Evolutionary conservation across 805 yeast genomes (phyloP), one percentile per base, ranked within the genome.

Genomic region (Candida glaebosa): DNA sequence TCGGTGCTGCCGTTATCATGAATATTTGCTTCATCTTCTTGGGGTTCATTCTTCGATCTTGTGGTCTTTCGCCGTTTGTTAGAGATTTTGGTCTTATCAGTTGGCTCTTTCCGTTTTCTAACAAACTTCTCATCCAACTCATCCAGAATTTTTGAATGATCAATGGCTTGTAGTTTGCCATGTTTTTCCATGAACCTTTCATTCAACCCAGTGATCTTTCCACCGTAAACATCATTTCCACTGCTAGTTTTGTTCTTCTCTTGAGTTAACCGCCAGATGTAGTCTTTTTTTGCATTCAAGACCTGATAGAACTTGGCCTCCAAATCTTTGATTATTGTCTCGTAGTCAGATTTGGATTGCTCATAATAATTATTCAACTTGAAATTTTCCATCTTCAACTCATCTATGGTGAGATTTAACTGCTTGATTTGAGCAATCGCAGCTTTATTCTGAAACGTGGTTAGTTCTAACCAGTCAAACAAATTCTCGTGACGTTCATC

Each of bases 271-370:
- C 58, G 51, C 54, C 61, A 49, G 14, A 63, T 65, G 42, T 45
- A 56, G 31, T 52, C 56, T 42, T 65, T 65, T 42, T 65, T 65
- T 9, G 58, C 39, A 44, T 59, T 56, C 18, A 64, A 50, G 9
- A 61, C 44, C 33, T 49, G 52, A 25, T 56, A 54, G 37, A 62
- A 62, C 43, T 59, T 58, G 8, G 36, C 38, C 40, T 61, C 58
- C 12, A 61, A 34, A 42, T 61, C 63, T 7, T 52, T 44, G 8
- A 58, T 43, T 4, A 60, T 52, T 10, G 25, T 10, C 15, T 47
- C 42, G 35, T 52, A 53, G 12, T 57, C 53, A 15, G 18, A 35
- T 20, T 44, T 47, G 18, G 48, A 43, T 5, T 28, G 32, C 15
- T 49, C 50, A 24, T 44, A 46, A 12, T 49, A 44, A 16, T 37